phyloP scores from a whole-genome alignment of 768 basidiomycete genomes.

The Lyophyllum atratum region DNA sequence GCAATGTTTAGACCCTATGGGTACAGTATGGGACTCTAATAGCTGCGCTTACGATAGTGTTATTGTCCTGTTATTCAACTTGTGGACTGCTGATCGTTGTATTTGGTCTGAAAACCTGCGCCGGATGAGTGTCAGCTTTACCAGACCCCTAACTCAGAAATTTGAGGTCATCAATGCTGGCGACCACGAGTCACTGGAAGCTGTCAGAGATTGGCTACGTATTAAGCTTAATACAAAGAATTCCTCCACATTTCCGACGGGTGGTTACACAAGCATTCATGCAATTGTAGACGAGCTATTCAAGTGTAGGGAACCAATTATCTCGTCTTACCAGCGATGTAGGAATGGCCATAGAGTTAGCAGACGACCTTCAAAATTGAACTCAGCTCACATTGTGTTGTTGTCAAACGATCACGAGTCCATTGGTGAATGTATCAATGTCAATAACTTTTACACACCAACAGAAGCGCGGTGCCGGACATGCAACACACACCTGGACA shows the following conservation, averaged over 20 bases:
- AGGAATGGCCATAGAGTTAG: background rate
- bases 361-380: background rate
- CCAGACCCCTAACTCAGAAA: background rate
- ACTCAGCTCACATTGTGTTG: background rate
- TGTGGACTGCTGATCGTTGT: background rate
- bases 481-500: too few relatives aligned
- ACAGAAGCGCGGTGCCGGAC: too few relatives aligned
- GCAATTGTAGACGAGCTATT: background rate
- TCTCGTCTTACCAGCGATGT: background rate
- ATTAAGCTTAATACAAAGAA: background rate
- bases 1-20: background rate
- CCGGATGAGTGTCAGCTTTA: background rate
- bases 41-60: background rate
- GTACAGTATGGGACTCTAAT: background rate
- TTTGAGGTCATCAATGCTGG: background rate
- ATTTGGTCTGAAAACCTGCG: background rate
- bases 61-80: background rate
- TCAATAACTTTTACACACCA: too few relatives aligned
- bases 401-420: background rate
- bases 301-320: background rate
- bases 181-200: background rate
- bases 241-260: background rate
- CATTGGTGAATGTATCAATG: background rate
- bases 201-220: too few relatives aligned
- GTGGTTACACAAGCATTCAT: background rate